Conservation (phyloP, 176 grass and related monocot species). For the Saccharum officinarum region DNA sequence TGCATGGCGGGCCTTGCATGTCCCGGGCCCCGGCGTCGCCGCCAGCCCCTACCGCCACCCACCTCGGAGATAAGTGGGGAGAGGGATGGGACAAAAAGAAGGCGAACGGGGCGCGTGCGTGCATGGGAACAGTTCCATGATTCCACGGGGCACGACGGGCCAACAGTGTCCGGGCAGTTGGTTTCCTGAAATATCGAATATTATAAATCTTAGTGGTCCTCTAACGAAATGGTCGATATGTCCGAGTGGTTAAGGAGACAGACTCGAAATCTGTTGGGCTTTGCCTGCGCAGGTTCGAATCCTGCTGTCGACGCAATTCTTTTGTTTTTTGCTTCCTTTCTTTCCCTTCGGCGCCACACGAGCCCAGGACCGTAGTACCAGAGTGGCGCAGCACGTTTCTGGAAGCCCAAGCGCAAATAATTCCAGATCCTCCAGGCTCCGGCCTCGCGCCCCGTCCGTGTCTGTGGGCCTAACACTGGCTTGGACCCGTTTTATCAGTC, state of each 20-base stretch:
- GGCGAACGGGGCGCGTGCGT: too few species aligned
- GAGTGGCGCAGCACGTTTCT: background rate
- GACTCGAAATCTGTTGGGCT: slow-evolving; percentile 99
- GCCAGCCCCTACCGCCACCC: background rate
- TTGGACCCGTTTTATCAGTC: too few species aligned
- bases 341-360: background rate
- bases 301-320: slow-evolving; percentile 60
- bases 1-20: slow-evolving; percentile 19
- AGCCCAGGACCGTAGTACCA: too few species aligned
- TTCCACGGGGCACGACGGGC: background rate
- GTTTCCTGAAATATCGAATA: too few species aligned
- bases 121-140: background rate
- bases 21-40: background rate
- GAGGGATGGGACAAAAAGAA: slow-evolving; percentile 30
- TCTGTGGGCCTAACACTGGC: too few species aligned
- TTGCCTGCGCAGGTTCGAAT: slow-evolving; percentile 85
- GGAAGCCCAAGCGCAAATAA: background rate
- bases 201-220: too few species aligned
- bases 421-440: too few species aligned
- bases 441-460: too few species aligned
- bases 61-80: background rate
- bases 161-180: background rate
- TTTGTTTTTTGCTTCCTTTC: background rate
- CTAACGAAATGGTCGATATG: slow-evolving; percentile 39
- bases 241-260: slow-evolving; percentile 99